Evolutionary conservation across 148 eudicot species (phyloP).

Genomic region (Heliamphora exappendiculata): DNA sequence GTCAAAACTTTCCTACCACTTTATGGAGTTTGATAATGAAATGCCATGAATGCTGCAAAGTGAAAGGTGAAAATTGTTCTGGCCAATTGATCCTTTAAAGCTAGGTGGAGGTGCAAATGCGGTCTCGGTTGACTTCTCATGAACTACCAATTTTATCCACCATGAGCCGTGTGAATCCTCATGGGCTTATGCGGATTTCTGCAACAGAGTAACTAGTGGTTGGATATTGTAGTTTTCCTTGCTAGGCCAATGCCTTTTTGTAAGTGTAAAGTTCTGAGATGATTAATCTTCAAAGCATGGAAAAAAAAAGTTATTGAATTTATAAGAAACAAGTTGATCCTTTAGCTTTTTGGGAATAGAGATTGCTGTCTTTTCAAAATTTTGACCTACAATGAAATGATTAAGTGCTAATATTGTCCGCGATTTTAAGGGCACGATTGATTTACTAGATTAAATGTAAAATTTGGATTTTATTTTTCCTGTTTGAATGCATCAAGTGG

Average conservation of each 20-base stretch:
- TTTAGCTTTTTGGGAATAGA: background rate
- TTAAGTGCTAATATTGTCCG: background rate
- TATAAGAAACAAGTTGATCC: background rate
- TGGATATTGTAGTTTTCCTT: conserved; percentile 7
- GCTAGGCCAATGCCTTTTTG: background rate
- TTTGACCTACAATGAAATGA: background rate
- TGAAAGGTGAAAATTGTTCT: background rate
- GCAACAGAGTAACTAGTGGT: background rate
- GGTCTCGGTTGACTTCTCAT: no score
- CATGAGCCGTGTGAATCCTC: no score
- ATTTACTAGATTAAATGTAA: no score
- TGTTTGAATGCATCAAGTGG: no score
- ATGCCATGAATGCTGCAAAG: background rate
- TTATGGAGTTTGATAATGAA: conserved; percentile 53
- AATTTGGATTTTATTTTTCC: no score
- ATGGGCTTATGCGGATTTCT: background rate
- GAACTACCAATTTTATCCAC: no score
- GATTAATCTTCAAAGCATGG: background rate
- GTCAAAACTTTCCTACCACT: conserved; percentile 60
- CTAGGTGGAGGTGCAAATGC: background rate
- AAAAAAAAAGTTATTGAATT: background rate
- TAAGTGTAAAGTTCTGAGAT: background rate
- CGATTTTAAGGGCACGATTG: no score
- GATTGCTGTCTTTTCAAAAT: background rate
- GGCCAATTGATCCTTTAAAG: background rate